Evolutionary conservation across 164 flowering plant genomes (phyloP).

Genomic region (Hamamelis virginiana): DNA sequence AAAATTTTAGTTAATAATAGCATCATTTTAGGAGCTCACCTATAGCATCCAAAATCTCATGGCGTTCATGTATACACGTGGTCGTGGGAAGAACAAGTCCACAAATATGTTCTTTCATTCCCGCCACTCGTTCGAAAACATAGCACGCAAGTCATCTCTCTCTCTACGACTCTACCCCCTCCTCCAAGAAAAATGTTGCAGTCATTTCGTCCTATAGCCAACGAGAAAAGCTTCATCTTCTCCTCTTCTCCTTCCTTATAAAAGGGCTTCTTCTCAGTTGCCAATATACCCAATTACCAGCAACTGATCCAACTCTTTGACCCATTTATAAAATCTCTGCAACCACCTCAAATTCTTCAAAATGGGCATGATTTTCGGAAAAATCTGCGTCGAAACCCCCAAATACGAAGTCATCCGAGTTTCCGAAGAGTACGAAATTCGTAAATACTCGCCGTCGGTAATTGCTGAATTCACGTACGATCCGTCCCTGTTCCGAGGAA

Average conservation of each 20-base stretch:
- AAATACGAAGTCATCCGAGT: slow-evolving; percentile 56
- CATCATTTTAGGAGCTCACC: no score
- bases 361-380: slow-evolving; percentile 80
- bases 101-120: slow-evolving; percentile 4
- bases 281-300: no score
- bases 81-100: slow-evolving; percentile 29
- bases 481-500: slow-evolving; percentile 55
- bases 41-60: no score
- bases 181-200: background rate
- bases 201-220: background rate
- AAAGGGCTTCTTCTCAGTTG: no score
- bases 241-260: background rate
- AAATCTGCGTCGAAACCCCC: slow-evolving; percentile 72
- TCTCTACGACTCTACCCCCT: background rate
- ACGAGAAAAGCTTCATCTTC: background rate
- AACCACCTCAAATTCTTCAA: background rate
- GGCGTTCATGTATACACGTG: no score
- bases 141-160: no score
- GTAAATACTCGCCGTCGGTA: slow-evolving; percentile 62
- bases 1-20: no score
- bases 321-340: background rate
- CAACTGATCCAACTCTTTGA: no score
- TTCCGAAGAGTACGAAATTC: slow-evolving; percentile 65
- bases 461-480: slow-evolving; percentile 70
- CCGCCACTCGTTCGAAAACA: slow-evolving; percentile 15